A percentile compares a stretch with the other conserved stretches of the same genome.
These are phyloP conservation scores for Suhomyces kilbournensis DNA, from an alignment of 805 yeast genomes.

Conservation along the genomic window DNA sequence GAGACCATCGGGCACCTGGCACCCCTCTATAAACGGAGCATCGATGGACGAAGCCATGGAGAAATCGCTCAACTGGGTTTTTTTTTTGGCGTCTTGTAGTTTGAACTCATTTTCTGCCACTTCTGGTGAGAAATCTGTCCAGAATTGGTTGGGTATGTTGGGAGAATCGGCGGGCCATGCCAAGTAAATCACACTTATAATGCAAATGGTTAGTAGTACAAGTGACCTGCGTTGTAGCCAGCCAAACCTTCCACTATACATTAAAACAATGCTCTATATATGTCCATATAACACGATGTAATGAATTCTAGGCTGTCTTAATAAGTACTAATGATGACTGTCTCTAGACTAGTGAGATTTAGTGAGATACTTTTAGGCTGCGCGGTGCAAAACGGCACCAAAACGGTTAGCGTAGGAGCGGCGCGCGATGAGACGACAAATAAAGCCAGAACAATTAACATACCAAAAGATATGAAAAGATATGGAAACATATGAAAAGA, in stretches of 20 bases:
- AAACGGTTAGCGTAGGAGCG: too few relatives aligned
- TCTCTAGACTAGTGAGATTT: too few relatives aligned
- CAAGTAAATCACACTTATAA: not conserved
- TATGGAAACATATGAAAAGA: too few relatives aligned
- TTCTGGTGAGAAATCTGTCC: not conserved
- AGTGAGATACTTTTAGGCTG: too few relatives aligned
- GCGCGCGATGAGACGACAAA: too few relatives aligned
- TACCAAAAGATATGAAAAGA: too few relatives aligned
- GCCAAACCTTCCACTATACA: not conserved
- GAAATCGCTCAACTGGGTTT: constrained; percentile 11
- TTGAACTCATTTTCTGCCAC: not conserved
- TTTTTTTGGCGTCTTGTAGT: not conserved
- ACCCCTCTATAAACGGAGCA: constrained; percentile 53
- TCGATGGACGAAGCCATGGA: constrained; percentile 21
- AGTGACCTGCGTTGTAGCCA: not conserved
- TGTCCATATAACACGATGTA: too few relatives aligned
- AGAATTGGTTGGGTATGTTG: not conserved
- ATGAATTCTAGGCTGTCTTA: too few relatives aligned
- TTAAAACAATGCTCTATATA: too few relatives aligned
- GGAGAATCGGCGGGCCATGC: not conserved
- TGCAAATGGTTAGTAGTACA: not conserved
- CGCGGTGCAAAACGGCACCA: too few relatives aligned
- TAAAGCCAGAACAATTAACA: too few relatives aligned
- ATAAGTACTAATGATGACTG: too few relatives aligned
- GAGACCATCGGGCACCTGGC: constrained; percentile 42